Percentiles rank a stretch among this genome's conserved stretches.
Conservation (phyloP, 768 basidiomycete genomes). For the Mycena albidolilacea region DNA sequence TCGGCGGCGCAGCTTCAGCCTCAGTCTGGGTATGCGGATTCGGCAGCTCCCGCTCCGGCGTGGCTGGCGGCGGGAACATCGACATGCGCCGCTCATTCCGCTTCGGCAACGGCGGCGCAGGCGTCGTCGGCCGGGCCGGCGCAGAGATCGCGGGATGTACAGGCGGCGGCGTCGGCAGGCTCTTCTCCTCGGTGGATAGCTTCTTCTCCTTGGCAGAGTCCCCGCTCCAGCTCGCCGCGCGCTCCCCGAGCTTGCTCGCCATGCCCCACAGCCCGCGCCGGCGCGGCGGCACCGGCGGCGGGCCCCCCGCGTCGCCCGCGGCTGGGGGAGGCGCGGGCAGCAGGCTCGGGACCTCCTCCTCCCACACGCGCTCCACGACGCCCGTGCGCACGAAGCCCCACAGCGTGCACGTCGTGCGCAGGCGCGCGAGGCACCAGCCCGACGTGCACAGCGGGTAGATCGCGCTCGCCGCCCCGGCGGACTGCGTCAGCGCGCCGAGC, state of each 20-base stretch:
- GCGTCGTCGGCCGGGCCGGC: conserved; percentile 38
- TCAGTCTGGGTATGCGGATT: conserved; percentile 17
- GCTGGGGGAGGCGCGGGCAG: conserved; percentile 51
- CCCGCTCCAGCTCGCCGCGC: conserved; percentile 70
- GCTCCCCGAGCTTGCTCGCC: conserved; percentile 73
- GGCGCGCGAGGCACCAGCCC: conserved; percentile 89
- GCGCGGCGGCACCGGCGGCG: conserved; percentile 76
- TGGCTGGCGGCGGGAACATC: not conserved
- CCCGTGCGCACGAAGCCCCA: conserved; percentile 91
- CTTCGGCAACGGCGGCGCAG: conserved; percentile 66
- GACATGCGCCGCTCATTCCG: conserved; percentile 57
- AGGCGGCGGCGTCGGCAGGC: conserved; percentile 52
- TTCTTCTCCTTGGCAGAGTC: conserved; percentile 57
- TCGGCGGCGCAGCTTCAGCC: conserved; percentile 26
- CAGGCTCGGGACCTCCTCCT: conserved; percentile 73
- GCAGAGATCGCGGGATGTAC: conserved; percentile 43
- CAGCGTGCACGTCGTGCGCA: conserved; percentile 89
- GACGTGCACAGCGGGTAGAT: conserved; percentile 87
- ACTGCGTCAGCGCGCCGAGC: conserved; percentile 49
- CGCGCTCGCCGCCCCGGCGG: conserved; percentile 51
- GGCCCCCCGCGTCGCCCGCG: conserved; percentile 50
- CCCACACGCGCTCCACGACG: conserved; percentile 91
- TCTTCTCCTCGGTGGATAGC: conserved; percentile 39
- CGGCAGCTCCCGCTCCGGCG: conserved; percentile 22
- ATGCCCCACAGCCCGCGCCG: conserved; percentile 78